These are phyloP conservation scores for Dioszegia aurantiaca DNA, from an alignment of 768 basidiomycete species.

Conservation along the genomic window DNA sequence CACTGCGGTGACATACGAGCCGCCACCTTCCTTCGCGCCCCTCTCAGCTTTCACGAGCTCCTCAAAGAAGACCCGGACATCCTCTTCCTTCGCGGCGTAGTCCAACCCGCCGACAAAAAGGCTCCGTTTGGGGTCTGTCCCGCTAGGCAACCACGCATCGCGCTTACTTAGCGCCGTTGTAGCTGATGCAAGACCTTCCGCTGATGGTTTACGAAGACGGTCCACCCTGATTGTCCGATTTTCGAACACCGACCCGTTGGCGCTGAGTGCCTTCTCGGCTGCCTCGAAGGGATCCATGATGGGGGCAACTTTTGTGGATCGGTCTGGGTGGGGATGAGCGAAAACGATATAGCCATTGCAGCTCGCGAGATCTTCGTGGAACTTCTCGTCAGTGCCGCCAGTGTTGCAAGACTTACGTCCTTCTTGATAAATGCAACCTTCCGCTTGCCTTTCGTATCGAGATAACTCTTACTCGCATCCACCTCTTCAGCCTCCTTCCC, in stretches of 20 bases:
- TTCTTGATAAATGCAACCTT: slow-evolving; percentile 90
- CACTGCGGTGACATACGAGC: slow-evolving; percentile 70
- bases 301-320: slow-evolving; percentile 51
- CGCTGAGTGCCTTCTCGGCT: slow-evolving; percentile 61
- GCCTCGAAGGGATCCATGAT: slow-evolving; percentile 60
- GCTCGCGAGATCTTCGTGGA: slow-evolving; percentile 71
- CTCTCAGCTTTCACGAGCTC: slow-evolving; percentile 67
- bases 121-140: slow-evolving; percentile 70
- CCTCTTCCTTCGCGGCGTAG: slow-evolving; percentile 86
- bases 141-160: slow-evolving; percentile 47
- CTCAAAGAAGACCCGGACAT: slow-evolving; percentile 83
- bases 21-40: slow-evolving; percentile 54
- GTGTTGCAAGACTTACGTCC: slow-evolving; percentile 53
- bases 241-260: slow-evolving; percentile 71
- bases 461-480: slow-evolving; percentile 58
- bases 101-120: slow-evolving; percentile 92
- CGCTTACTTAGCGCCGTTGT: slow-evolving; percentile 47
- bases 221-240: slow-evolving; percentile 79
- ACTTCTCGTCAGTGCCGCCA: slow-evolving; percentile 52
- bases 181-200: slow-evolving; percentile 44
- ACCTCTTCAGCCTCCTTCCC: slow-evolving; percentile 55
- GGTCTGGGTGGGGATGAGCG: slow-evolving; percentile 60
- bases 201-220: slow-evolving; percentile 55
- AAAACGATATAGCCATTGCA: slow-evolving; percentile 91
- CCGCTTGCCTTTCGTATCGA: slow-evolving; percentile 83